A percentile compares a stretch with the other conserved stretches of the same genome.
These are phyloP conservation scores for Blastobotrys elegans DNA, from an alignment of 1,139 yeast species.

Conservation along the genomic window DNA sequence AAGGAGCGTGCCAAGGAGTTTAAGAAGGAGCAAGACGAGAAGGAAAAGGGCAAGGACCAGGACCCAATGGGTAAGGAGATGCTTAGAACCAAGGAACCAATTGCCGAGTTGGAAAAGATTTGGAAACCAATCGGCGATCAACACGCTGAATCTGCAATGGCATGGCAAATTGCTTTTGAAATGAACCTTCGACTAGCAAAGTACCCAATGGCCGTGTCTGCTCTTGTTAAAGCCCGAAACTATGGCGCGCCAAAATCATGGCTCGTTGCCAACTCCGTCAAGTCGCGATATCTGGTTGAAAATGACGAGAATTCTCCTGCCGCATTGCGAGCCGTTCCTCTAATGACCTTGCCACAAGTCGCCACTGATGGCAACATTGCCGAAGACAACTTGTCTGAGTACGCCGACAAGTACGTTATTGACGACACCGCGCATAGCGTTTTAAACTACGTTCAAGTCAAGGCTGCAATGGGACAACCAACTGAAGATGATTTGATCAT, in stretches of 20 bases:
- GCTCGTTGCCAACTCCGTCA: slow-evolving; percentile 28
- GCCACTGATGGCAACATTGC: slow-evolving; percentile 25
- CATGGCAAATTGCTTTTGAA: slow-evolving; percentile 42
- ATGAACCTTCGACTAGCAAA: slow-evolving; percentile 42
- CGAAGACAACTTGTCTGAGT: slow-evolving; percentile 22
- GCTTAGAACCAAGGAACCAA: slow-evolving; percentile 36
- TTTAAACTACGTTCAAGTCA: slow-evolving; percentile 22
- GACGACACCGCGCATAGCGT: slow-evolving; percentile 10
- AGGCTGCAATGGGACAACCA: slow-evolving; percentile 17
- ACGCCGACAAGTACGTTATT: slow-evolving; percentile 25
- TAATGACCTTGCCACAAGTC: slow-evolving; percentile 30
- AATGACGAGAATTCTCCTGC: slow-evolving; percentile 27
- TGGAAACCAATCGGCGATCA: slow-evolving; percentile 36
- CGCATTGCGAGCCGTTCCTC: slow-evolving; percentile 31
- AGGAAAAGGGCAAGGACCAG: slow-evolving; percentile 37
- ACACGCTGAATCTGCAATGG: slow-evolving; percentile 30
- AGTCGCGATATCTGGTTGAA: slow-evolving; percentile 27
- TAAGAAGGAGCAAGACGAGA: slow-evolving; percentile 36
- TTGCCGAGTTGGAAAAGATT: slow-evolving; percentile 37
- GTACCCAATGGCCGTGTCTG: slow-evolving; percentile 43
- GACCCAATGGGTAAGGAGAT: slow-evolving; percentile 44
- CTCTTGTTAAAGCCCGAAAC: slow-evolving; percentile 37
- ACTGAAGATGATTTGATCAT: slow-evolving; percentile 6
- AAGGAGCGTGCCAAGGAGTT: slow-evolving; percentile 40
- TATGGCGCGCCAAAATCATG: slow-evolving; percentile 29